Evolutionary conservation across 2,329 filamentous ascomycete genomes (phyloP), one percentile per base, ranked within the genome.

Genomic region (Plenodomus tracheiphilus): DNA sequence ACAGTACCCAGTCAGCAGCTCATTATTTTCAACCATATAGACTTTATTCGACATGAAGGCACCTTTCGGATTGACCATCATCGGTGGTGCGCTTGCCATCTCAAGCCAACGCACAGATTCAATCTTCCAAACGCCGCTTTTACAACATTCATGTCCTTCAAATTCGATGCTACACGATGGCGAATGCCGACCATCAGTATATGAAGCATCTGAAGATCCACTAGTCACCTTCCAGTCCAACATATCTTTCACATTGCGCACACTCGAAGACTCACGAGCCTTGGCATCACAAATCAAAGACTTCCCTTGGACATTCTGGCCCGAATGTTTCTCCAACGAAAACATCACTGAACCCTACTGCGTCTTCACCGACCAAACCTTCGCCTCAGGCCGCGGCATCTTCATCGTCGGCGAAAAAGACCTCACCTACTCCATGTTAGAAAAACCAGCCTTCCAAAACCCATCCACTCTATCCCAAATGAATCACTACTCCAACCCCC

Each of bases 291-390:
- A 57, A 32, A 17, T 49, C 6, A 41, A 51, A 7, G 43, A 66
- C 37, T 68, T 67, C 34, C 67, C 65, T 2, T 71, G 68, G 68
- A 65, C 66, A 0, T 66, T 62, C 41, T 65, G 62, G 61, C 68
- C 68, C 0, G 59, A 69, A 45, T 70, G 68, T 42, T 70, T 64
- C 41, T 54, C 63, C 1, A 65, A 54, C 21, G 59, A 65, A 9
- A 47, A 65, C 17, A 59, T 49, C 13, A 37, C 51, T 19, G 62
- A 66, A 4, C 60, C 68, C 1, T 59, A 64, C 25, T 71, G 69
- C 43, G 58, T 68, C 28, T 71, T 70, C 51, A 61, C 51, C 37
- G 48, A 65, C 37, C 62, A 68, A 30, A 50, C 43, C 11, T 71
- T 71, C 18, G 68, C 69, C 3, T 47, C 45, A 4, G 66, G 66